phyloP scores from a whole-genome alignment of 768 basidiomycete species.

The Leccinum olivaceopallidum region DNA sequence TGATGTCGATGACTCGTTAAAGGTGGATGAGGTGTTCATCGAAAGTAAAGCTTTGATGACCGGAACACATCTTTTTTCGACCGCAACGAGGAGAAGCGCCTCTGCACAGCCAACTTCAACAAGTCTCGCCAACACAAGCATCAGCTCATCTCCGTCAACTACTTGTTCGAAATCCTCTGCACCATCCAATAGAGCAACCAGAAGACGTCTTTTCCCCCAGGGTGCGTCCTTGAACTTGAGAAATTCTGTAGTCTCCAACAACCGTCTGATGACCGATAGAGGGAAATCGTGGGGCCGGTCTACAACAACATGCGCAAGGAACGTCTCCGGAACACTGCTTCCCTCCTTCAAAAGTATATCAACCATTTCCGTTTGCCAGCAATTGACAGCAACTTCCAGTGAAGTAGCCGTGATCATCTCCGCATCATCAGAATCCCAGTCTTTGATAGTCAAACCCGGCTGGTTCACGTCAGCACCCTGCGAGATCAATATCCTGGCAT shows the following conservation, averaged over 20 bases:
- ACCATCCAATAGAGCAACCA: neutral
- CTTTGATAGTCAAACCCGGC: neutral
- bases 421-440: neutral
- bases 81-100: neutral
- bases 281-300: neutral
- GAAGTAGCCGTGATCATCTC: neutral
- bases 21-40: neutral
- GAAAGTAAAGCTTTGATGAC: constrained; percentile 6
- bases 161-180: constrained; percentile 1
- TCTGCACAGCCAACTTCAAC: neutral
- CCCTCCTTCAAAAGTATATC: constrained; percentile 3
- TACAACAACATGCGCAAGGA: neutral
- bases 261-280: neutral
- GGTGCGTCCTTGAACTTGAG: neutral
- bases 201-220: neutral
- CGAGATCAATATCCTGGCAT: constrained; percentile 1
- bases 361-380: neutral
- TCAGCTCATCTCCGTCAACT: neutral
- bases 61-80: neutral
- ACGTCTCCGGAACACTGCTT: neutral
- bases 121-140: neutral
- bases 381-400: neutral
- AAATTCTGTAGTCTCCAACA: constrained; percentile 3
- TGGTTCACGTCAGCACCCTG: neutral
- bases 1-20: neutral